Conservation (phyloP, 352 stramenopile species). For the Lagenidium giganteum region DNA sequence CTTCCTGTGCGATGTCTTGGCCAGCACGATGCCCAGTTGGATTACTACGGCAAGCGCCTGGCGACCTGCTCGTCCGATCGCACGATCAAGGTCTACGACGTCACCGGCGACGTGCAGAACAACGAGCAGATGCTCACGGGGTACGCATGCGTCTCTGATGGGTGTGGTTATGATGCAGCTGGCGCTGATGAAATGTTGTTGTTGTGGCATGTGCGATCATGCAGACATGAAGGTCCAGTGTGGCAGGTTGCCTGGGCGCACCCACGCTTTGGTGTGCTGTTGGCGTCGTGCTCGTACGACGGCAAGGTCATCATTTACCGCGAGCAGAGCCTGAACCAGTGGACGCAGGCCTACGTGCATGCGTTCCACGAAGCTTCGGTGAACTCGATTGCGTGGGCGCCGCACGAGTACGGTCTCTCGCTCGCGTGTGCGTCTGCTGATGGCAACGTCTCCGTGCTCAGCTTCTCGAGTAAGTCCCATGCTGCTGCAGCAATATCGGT, state of each 20-base stretch:
- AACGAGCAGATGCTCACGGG: slow-evolving; percentile 84
- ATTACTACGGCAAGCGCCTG: slow-evolving; percentile 99
- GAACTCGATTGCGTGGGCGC: slow-evolving; percentile 95
- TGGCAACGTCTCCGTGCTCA: slow-evolving; percentile 91
- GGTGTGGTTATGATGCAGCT: background rate
- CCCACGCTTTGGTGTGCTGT: slow-evolving; percentile 94
- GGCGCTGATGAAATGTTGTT: background rate
- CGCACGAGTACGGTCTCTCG: slow-evolving; percentile 95
- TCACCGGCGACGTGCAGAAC: slow-evolving; percentile 88
- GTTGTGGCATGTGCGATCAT: background rate
- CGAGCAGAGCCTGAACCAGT: slow-evolving; percentile 92
- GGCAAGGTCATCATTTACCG: slow-evolving; percentile 96
- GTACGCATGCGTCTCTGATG: slow-evolving; percentile 22
- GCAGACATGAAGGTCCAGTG: slow-evolving; percentile 94
- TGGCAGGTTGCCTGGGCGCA: slow-evolving; percentile 99
- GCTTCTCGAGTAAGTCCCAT: slow-evolving; percentile 57
- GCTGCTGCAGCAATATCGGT: background rate
- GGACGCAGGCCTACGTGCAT: slow-evolving; percentile 91
- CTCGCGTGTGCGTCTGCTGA: slow-evolving; percentile 94
- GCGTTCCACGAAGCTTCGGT: slow-evolving; percentile 87
- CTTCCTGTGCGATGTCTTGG: slow-evolving; percentile 7
- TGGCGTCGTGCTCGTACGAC: slow-evolving; percentile 98
- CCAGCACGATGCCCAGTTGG: slow-evolving; percentile 96
- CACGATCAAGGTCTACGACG: slow-evolving; percentile 97
- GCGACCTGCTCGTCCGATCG: slow-evolving; percentile 98